A percentile compares a stretch with the other conserved stretches of the same genome.
phyloP scores from a whole-genome alignment of 192 early-diverging fungal species.

The Paraglomus brasilianum region DNA sequence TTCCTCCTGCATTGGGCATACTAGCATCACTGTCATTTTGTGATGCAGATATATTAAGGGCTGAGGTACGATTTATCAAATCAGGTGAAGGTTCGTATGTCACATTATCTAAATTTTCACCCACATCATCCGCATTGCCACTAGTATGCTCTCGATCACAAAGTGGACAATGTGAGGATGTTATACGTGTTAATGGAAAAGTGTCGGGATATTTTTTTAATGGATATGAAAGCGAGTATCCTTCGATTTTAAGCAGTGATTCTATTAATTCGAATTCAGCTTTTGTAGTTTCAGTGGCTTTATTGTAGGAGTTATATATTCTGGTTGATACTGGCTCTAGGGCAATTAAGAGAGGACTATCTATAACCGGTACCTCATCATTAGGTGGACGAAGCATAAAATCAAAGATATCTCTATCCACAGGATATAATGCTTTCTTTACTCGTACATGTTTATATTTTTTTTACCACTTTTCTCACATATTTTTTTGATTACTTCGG shows the following conservation, averaged over 20 bases:
- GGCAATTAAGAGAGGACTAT: too few species aligned
- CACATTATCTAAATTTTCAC: conserved; percentile 23
- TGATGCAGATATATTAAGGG: conserved; percentile 29
- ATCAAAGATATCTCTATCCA: conserved; percentile 10
- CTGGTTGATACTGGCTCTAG: too few species aligned
- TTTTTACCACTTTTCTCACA: too few species aligned
- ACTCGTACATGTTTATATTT: conserved; percentile 6
- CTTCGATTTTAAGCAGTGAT: too few species aligned
- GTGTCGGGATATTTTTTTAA: background rate
- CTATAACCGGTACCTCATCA: too few species aligned
- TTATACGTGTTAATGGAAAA: background rate
- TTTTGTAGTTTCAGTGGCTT: too few species aligned
- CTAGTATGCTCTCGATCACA: background rate
- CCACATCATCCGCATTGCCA: conserved; percentile 11
- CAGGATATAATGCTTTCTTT: background rate
- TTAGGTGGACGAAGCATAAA: conserved; percentile 22
- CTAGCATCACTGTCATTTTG: conserved; percentile 22
- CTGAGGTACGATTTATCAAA: conserved; percentile 25
- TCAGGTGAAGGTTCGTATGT: conserved; percentile 21
- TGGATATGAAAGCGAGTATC: too few species aligned
- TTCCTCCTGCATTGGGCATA: conserved; percentile 8
- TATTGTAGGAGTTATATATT: too few species aligned
- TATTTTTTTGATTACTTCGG: conserved; percentile 6
- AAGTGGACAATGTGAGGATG: background rate
- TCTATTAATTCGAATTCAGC: too few species aligned